phyloP scores from a whole-genome alignment of 352 stramenopile genomes.

The Phytophthora sp. region DNA sequence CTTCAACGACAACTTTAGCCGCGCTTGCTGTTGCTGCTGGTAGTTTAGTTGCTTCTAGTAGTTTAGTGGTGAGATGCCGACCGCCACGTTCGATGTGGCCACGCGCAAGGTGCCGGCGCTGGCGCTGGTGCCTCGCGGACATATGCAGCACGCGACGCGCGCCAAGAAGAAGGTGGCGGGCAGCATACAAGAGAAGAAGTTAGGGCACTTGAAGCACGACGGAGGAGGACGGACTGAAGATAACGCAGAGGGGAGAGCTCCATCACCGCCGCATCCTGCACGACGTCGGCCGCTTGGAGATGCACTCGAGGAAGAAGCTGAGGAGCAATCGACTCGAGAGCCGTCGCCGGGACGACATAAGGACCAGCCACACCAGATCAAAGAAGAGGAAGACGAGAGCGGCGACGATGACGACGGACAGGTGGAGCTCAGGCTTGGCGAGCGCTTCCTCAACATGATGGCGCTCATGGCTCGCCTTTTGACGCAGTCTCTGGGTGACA shows the following conservation, averaged over 20 bases:
- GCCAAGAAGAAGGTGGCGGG: constrained; percentile 13
- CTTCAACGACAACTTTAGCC: no score
- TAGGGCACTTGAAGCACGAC: neutral
- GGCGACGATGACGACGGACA: constrained; percentile 1
- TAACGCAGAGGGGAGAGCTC: neutral
- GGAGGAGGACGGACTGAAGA: neutral
- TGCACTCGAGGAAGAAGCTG: neutral
- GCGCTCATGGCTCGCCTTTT: constrained; percentile 50
- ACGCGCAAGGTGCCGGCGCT: constrained; percentile 46
- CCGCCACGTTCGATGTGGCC: constrained; percentile 28
- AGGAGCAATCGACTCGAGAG: neutral
- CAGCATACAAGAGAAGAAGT: constrained; percentile 1
- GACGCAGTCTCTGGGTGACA: constrained; percentile 21
- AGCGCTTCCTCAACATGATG: constrained; percentile 70
- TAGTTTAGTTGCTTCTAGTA: no score
- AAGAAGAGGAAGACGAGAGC: neutral
- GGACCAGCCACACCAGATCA: neutral
- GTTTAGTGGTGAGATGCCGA: no score
- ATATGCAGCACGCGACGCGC: constrained; percentile 24
- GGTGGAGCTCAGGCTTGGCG: constrained; percentile 46
- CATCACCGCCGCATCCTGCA: neutral
- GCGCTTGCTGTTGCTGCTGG: no score
- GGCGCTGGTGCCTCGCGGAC: constrained; percentile 53
- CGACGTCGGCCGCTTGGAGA: constrained; percentile 1
- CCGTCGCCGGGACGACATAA: neutral